Base-by-base conservation (phyloP, 495 filamentous ascomycete species). In the Penicillium canescens region DNA sequence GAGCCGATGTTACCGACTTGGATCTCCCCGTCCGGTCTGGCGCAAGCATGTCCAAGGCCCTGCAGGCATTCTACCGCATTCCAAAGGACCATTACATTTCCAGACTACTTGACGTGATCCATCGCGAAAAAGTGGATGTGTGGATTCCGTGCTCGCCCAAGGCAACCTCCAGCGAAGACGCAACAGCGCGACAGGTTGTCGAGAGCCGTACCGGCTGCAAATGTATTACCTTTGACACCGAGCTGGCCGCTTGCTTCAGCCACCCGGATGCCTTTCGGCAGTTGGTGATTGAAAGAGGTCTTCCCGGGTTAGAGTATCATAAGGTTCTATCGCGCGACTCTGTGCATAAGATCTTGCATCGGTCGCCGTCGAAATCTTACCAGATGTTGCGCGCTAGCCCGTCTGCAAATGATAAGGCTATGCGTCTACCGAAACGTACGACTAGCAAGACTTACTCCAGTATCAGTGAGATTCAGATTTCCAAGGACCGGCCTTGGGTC, bases 131-230 rank as follows among this genome's bases (percentile, higher is more conserved):
- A 0, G 77, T 89, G 14, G 82, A 90, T 48, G 57, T 92, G 0
- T 93, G 89, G 89, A 80, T 92, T 12, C 83, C 80, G 38, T 90
- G 86, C 57, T 88, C 86, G 0, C 81, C 80, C 8, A 80, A 83
- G 7, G 74, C 77, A 13, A 77, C 74, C 2, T 80, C 80, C 5
- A 56, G 85, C 7, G 82, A 87, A 59, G 87, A 91, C 65, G 87
- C 79, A 0, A 61, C 77, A 18, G 86, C 86, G 3, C 85, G 84
- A 56, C 78, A 86, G 42, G 69, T 72, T 2, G 72, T 91, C 18
- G 85, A 89, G 57, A 66, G 65, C 11, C 65, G 76, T 18, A 86
- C 83, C 0, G 43, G 52, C 4, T 90, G 87, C 61, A 81, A 70
- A 55, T 83, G 80, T 21, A 77, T 93, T 9, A 80, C 88, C 43